Base-by-base conservation (phyloP, 2,329 filamentous ascomycete genomes). In the Cladophialophora exuberans region DNA sequence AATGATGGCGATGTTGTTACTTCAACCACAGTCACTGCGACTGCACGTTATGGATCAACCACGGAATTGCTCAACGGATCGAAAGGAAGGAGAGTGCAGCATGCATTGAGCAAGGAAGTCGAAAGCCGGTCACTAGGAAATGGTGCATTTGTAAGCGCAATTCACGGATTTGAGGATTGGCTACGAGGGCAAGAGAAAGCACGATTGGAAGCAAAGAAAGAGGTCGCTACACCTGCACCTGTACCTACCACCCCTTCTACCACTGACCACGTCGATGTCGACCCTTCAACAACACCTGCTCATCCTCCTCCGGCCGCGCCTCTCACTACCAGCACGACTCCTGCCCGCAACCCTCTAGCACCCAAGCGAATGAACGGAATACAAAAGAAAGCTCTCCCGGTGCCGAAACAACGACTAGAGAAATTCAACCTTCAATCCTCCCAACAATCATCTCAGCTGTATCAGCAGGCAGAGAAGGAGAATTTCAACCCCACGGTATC, bases 91-190 rank as follows among this genome's bases (percentile, higher is more conserved):
- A 66, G 64, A 50, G 58, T 66, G 13, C 59, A 63, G 23, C 51
- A 61, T 26, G 64, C 62, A 7, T 45, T 66, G 4, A 50, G 49
- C 11, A 65, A 63, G 48, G 60, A 65, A 44, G 58, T 62, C 18
- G 60, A 64, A 26, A 62, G 52, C 42, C 56, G 59, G 38, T 23
- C 54, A 6, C 44, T 66, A 10, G 64, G 64, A 22, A 41, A 60
- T 28, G 62, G 62, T 4, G 59, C 62, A 9, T 65, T 57, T 49
- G 36, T 62, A 23, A 57, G 50, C 28, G 61, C 63, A 7, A 52
- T 65, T 18, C 59, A 60, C 15, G 63, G 62, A 9, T 63, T 65
- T 36, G 47, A 63, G 39, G 54, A 60, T 23, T 65, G 63, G 63
- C 15, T 63, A 10, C 42, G 45, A 22, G 45, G 11, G 4, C 63